A percentile compares a stretch with the other conserved stretches of the same genome.
These are phyloP conservation scores for Boletus sp. DNA, from an alignment of 768 basidiomycete genomes.

Conservation along the genomic window DNA sequence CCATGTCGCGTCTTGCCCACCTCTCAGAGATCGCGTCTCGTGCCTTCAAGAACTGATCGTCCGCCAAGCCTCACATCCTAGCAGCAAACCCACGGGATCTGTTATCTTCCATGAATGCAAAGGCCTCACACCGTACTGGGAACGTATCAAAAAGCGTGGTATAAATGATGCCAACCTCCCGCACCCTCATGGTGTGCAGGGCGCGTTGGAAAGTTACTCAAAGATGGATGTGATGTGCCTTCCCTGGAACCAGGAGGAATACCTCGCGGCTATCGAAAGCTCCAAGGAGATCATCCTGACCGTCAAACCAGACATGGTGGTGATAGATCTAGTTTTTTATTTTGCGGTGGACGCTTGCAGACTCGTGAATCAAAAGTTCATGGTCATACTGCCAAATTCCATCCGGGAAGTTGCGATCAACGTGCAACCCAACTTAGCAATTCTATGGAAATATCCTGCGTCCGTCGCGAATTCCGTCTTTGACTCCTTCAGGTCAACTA, in stretches of 20 bases:
- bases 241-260: too few relatives aligned
- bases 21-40: background rate
- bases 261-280: too few relatives aligned
- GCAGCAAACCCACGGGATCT: background rate
- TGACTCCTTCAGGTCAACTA: too few relatives aligned
- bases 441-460: slow-evolving; percentile 8
- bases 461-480: background rate
- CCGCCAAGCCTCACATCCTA: background rate
- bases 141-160: too few relatives aligned
- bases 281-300: slow-evolving; percentile 1
- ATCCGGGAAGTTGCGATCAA: background rate
- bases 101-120: slow-evolving; percentile 1
- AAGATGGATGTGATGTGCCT: background rate
- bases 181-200: background rate
- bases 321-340: background rate
- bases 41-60: slow-evolving; percentile 2
- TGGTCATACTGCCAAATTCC: too few relatives aligned
- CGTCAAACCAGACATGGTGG: background rate
- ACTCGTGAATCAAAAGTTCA: background rate
- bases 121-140: too few relatives aligned
- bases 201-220: background rate
- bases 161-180: background rate
- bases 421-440: background rate
- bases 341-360: slow-evolving; percentile 6
- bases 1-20: background rate